Conservation (phyloP, 108 stramenopile species). For the Epithemia pelagica region DNA sequence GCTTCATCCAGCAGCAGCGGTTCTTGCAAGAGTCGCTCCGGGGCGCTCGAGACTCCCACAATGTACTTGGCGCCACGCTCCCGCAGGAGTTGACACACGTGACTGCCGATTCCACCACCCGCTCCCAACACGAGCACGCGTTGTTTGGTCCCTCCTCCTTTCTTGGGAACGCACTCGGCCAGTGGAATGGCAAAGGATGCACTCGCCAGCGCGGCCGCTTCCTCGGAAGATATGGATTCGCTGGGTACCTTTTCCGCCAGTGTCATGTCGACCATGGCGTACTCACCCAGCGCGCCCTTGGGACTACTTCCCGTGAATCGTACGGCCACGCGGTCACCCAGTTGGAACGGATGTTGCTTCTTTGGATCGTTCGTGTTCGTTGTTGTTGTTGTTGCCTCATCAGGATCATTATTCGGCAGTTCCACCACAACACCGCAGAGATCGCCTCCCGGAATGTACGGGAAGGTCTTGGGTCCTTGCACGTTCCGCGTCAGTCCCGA, state of each 20-base stretch:
- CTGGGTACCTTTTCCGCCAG: constrained; percentile 45
- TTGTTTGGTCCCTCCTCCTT: too few species aligned
- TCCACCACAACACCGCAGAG: constrained; percentile 48
- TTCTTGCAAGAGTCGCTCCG: constrained; percentile 29
- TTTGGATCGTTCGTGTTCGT: too few species aligned
- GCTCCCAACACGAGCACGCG: constrained; percentile 55
- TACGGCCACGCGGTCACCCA: constrained; percentile 53
- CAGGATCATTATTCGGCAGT: constrained; percentile 25
- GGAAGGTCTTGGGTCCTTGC: constrained; percentile 60
- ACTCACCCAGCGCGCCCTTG: constrained; percentile 52
- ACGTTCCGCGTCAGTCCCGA: constrained; percentile 46
- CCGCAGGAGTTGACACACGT: constrained; percentile 36
- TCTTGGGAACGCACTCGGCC: constrained; percentile 30
- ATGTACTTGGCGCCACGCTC: constrained; percentile 35
- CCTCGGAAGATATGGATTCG: constrained; percentile 31
- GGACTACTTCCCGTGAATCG: constrained; percentile 44
- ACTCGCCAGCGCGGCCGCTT: constrained; percentile 45
- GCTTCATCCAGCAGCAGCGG: constrained; percentile 40
- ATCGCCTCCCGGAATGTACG: constrained; percentile 64
- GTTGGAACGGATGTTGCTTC: constrained; percentile 19
- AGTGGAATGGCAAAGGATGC: constrained; percentile 35
- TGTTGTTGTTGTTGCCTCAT: too few species aligned
- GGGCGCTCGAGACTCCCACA: constrained; percentile 31
- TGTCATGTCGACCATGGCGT: constrained; percentile 29
- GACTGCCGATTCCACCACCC: constrained; percentile 54